Base-by-base conservation (phyloP, 345 rosid species). In the Jatropha curcas region DNA sequence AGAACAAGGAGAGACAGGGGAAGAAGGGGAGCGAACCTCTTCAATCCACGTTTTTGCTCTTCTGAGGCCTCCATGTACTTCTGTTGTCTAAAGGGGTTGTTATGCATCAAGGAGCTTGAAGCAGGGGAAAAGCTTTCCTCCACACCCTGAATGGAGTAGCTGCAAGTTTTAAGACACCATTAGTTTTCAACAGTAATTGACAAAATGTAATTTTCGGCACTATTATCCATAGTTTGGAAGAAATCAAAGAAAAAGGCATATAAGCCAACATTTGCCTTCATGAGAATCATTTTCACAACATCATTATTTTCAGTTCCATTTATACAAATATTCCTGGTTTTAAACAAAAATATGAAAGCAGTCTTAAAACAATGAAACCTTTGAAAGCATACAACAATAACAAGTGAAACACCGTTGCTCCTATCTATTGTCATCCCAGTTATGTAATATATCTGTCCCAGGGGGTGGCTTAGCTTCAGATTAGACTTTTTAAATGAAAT, bases 21-120 rank as follows among this genome's bases (percentile, higher is more conserved):
- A 45, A 46, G 69, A 67, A 14, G 34, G 61, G 65, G 50, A 58
- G 59, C 60, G 71, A 45, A 93, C 98, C 83, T 84, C 82, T 89
- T 92, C 71, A 81, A 60, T 60, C 80, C 74, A 68, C 71, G 85
- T 75, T 88, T 88, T 48, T 71, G 76, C 72, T 80, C 86, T 27
- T 85, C 76, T 19, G 73, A 41, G 13, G 74, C 53, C 74, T 77
- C 81, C 67, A 76, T 74, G 70, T 64, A 61, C 8, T 55, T 56
- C 71, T 77, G 82, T 41, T 80, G 84, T 53, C 70, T 74, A 55
- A 62, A 67, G 75, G 79, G 69, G 60, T 71, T 71, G 76, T 74
- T 82, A 62, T 78, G 71, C 65, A 67, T 41, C 20, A 67, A 80
- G 62, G 84, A 77, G 80, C 67, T 82, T 17, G 80, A 74, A 60